These are phyloP conservation scores for Xylaria sp. DNA, from an alignment of 2,329 filamentous ascomycete species.

Conservation along the genomic window DNA sequence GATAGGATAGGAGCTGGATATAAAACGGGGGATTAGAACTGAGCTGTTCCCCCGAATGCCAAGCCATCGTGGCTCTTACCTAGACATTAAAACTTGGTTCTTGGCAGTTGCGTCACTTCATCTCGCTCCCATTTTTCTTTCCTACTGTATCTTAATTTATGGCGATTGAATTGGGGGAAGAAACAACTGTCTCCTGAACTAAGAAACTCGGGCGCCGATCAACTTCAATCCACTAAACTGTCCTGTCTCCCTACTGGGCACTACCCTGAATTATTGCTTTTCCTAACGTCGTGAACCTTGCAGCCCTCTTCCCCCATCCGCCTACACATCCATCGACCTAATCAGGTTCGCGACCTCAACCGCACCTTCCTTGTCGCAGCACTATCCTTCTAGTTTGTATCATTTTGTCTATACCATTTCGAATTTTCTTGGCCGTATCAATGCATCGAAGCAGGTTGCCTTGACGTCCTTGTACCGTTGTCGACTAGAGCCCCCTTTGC, in stretches of 20 bases:
- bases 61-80: constrained; percentile 29
- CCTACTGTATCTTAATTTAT: constrained; percentile 17
- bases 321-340: constrained; percentile 3
- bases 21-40: constrained; percentile 9
- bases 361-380: constrained; percentile 10
- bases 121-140: constrained; percentile 12
- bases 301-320: neutral
- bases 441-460: constrained; percentile 22
- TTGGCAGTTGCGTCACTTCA: constrained; percentile 30
- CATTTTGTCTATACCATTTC: neutral
- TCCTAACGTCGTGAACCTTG: neutral
- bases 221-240: constrained; percentile 10
- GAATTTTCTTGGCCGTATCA: constrained; percentile 2
- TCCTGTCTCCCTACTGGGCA: neutral
- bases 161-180: neutral
- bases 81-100: neutral
- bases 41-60: constrained; percentile 20
- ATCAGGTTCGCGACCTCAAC: neutral
- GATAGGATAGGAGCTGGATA: constrained; percentile 7
- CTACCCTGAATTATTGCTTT: neutral
- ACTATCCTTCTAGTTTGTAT: neutral
- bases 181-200: constrained; percentile 16
- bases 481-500: constrained; percentile 16
- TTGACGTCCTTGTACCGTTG: constrained; percentile 13
- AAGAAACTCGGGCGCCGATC: constrained; percentile 35